These are phyloP conservation scores for Mercurialis annua DNA, from an alignment of 345 rosid species.

Conservation along the genomic window DNA sequence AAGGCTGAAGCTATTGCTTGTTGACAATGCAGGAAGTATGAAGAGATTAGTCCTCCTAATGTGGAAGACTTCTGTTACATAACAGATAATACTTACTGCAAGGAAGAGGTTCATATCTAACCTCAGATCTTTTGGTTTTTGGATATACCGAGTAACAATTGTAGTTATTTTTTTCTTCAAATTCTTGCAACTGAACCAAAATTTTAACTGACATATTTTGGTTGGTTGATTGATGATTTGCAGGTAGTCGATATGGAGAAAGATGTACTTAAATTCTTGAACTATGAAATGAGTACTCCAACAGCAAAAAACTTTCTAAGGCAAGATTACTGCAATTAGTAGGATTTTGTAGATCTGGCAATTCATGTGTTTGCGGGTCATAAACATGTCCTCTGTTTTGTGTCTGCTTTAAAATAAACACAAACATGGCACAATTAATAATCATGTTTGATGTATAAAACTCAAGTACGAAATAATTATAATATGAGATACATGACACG, in stretches of 20 bases:
- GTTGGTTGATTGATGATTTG: neutral
- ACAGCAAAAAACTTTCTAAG: constrained; percentile 23
- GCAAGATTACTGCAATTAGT: constrained; percentile 6
- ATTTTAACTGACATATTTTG: constrained; percentile 2
- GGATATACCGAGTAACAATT: neutral
- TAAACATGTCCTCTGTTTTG: too few species aligned
- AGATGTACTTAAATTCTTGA: constrained; percentile 16
- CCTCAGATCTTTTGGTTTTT: neutral
- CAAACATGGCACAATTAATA: too few species aligned
- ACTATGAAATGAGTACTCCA: constrained; percentile 20
- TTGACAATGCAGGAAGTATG: constrained; percentile 22
- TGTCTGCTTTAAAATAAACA: too few species aligned
- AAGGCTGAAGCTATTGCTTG: neutral
- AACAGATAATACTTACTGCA: constrained; percentile 24
- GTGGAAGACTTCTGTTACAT: constrained; percentile 28
- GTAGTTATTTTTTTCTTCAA: neutral
- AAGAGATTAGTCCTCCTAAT: constrained; percentile 26
- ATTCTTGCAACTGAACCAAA: neutral
- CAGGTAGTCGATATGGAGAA: constrained; percentile 26
- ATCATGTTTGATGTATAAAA: too few species aligned
- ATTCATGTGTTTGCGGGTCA: too few species aligned
- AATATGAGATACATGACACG: too few species aligned
- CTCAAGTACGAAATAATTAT: too few species aligned
- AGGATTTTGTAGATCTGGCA: neutral
- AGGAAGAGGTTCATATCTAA: constrained; percentile 17